Conservation (phyloP, 2,329 filamentous ascomycete genomes). For the Neonectria magnoliae region DNA sequence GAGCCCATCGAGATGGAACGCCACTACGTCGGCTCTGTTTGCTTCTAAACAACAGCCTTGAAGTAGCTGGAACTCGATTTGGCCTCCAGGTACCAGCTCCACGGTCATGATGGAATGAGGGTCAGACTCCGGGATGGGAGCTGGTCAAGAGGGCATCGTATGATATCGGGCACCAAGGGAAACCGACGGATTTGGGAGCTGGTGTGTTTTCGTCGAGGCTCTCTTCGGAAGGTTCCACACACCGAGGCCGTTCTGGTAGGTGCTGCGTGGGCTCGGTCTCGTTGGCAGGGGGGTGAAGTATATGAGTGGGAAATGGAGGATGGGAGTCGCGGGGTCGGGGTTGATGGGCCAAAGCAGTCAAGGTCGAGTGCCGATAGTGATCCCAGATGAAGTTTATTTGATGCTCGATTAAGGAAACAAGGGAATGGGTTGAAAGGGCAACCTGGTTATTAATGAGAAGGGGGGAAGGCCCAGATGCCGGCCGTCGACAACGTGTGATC, state of each 20-base stretch:
- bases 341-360: constrained; percentile 7
- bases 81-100: constrained; percentile 44
- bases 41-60: constrained; percentile 66
- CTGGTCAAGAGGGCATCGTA: constrained; percentile 33
- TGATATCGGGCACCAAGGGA: constrained; percentile 18
- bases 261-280: constrained; percentile 27
- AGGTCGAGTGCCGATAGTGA: constrained; percentile 20
- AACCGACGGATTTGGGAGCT: constrained; percentile 17
- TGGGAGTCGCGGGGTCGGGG: constrained; percentile 19
- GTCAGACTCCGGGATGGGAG: constrained; percentile 19
- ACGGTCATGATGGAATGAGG: constrained; percentile 42
- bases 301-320: constrained; percentile 13
- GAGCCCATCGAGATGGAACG: constrained; percentile 59
- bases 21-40: constrained; percentile 60
- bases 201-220: constrained; percentile 9
- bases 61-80: constrained; percentile 53
- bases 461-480: constrained; percentile 38
- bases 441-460: constrained; percentile 35
- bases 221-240: constrained; percentile 10
- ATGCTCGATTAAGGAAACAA: constrained; percentile 25
- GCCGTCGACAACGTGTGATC: constrained; percentile 43
- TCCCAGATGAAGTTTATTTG: constrained; percentile 17
- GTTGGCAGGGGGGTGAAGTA: constrained; percentile 31
- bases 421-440: constrained; percentile 24
- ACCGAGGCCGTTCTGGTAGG: constrained; percentile 12